Conservation (phyloP, 257 asterid species). For the Gentiana macrophylla region DNA sequence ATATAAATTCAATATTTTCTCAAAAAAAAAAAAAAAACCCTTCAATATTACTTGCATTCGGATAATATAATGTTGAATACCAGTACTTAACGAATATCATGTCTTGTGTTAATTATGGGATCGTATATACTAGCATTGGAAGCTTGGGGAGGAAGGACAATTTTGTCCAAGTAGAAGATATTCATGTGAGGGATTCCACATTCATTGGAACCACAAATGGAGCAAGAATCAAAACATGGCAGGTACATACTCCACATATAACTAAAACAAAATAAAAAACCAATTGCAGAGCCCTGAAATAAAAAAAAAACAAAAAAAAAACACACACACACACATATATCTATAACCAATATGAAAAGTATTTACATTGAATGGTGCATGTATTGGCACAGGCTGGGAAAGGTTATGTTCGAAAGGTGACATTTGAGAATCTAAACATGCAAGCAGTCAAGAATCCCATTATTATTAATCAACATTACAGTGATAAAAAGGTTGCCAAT, state of each 20-base stretch:
- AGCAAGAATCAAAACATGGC: slow-evolving; percentile 91
- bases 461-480: slow-evolving; percentile 59
- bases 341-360: too few relatives aligned
- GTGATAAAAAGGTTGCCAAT: slow-evolving; percentile 27
- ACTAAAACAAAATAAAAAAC: too few relatives aligned
- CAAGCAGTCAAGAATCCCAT: slow-evolving; percentile 40
- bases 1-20: background rate
- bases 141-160: slow-evolving; percentile 59
- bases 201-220: slow-evolving; percentile 70
- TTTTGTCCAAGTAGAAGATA: slow-evolving; percentile 44
- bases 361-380: background rate
- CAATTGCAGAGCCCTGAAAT: too few relatives aligned
- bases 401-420: slow-evolving; percentile 38
- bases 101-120: background rate
- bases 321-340: too few relatives aligned
- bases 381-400: slow-evolving; percentile 31
- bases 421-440: slow-evolving; percentile 37
- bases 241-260: slow-evolving; percentile 26
- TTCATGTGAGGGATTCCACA: slow-evolving; percentile 26
- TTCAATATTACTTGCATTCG: too few relatives aligned
- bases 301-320: too few relatives aligned
- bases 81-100: too few relatives aligned
- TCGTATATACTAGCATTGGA: slow-evolving; percentile 39
- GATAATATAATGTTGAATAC: too few relatives aligned
- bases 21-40: too few relatives aligned